A percentile compares a stretch with the other conserved stretches of the same genome.
Conservation (phyloP, 208 protist species). For the Crithidia expoeki region DNA sequence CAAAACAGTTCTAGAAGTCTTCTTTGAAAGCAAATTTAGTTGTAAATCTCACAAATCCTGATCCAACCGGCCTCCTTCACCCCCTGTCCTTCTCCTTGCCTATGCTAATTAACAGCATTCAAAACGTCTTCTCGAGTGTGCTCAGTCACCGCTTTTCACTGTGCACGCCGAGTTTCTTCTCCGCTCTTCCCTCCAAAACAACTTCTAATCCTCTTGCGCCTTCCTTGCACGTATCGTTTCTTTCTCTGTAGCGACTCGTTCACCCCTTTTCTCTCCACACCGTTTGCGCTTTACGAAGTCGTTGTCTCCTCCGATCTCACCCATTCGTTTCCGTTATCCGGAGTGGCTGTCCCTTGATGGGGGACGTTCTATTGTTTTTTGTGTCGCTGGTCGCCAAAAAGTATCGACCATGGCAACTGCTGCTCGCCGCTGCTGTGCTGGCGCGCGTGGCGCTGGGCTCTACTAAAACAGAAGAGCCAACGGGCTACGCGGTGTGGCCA, state of each 20-base stretch:
- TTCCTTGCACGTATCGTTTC: too few relatives aligned
- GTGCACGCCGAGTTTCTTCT: not conserved
- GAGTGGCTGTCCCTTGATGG: constrained; percentile 9
- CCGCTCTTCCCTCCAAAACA: not conserved
- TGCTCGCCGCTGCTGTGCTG: constrained; percentile 13
- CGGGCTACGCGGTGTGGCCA: constrained; percentile 54
- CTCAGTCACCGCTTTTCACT: too few relatives aligned
- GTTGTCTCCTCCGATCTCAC: not conserved
- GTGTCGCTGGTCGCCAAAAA: not conserved
- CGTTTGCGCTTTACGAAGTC: constrained; percentile 4
- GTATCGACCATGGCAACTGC: constrained; percentile 17
- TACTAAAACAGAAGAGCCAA: constrained; percentile 15
- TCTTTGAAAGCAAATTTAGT: too few relatives aligned
- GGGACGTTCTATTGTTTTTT: not conserved
- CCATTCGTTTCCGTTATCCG: not conserved
- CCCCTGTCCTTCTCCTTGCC: too few relatives aligned
- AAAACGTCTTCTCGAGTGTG: too few relatives aligned
- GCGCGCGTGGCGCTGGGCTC: constrained; percentile 9
- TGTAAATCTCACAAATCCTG: too few relatives aligned
- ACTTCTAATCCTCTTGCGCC: not conserved
- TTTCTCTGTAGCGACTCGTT: not conserved
- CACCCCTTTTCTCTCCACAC: not conserved
- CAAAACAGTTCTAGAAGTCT: too few relatives aligned
- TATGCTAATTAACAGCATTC: too few relatives aligned
- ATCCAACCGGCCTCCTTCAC: too few relatives aligned